These are phyloP conservation scores for Mycena vitilis DNA, from an alignment of 768 basidiomycete genomes.

Conservation along the genomic window DNA sequence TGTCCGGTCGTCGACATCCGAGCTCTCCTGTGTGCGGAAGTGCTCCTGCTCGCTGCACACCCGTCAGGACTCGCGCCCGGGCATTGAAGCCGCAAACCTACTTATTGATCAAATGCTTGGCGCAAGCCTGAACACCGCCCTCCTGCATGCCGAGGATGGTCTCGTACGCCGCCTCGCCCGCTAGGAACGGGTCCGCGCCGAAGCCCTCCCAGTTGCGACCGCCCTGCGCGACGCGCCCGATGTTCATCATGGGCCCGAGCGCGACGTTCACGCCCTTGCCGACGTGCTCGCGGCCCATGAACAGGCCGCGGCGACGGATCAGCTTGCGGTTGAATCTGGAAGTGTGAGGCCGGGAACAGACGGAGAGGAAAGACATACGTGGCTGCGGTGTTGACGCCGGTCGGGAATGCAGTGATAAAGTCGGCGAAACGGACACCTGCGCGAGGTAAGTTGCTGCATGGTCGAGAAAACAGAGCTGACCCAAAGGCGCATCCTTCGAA, in stretches of 20 bases:
- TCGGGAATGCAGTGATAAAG: conserved; percentile 82
- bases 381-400: conserved; percentile 85
- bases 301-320: conserved; percentile 79
- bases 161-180: conserved; percentile 83
- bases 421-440: conserved; percentile 85
- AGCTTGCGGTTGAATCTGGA: conserved; percentile 79
- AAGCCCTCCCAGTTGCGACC: conserved; percentile 98
- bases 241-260: conserved; percentile 88
- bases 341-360: no score
- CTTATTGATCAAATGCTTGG: conserved; percentile 88
- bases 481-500: conserved; percentile 59
- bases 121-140: conserved; percentile 86
- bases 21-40: conserved; percentile 63
- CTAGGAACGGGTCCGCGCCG: conserved; percentile 88
- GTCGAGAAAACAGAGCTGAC: conserved; percentile 35
- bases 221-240: conserved; percentile 80
- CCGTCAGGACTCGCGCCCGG: neutral
- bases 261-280: conserved; percentile 88
- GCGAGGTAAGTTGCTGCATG: conserved; percentile 56
- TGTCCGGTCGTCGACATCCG: conserved; percentile 84
- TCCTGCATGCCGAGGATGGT: conserved; percentile 86
- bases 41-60: conserved; percentile 74
- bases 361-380: conserved; percentile 73
- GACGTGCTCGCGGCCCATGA: conserved; percentile 85
- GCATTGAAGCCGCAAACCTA: conserved; percentile 44